Evolutionary conservation across 1,284 basidiomycete species (phyloP).

Genomic region (Melampsora americana): DNA sequence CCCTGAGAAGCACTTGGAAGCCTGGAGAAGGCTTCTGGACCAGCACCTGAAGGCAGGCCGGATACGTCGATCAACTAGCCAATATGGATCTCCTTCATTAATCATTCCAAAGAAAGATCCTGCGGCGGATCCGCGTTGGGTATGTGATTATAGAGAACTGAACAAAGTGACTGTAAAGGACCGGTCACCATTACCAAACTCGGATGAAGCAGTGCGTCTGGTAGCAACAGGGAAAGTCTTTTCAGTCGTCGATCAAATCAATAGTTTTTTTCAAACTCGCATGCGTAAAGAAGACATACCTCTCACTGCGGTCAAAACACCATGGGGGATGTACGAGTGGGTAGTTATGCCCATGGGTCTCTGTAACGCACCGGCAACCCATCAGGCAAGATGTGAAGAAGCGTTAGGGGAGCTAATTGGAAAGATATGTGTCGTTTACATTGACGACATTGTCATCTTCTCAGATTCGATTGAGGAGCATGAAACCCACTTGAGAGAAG

Average conservation of each 20-base stretch:
- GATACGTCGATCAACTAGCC: background rate
- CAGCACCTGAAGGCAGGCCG: too few species aligned
- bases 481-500: background rate
- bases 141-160: constrained; percentile 12
- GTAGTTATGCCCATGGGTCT: constrained; percentile 57
- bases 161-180: background rate
- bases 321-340: constrained; percentile 55
- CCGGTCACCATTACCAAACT: constrained; percentile 6
- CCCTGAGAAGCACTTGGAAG: too few species aligned
- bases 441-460: constrained; percentile 1
- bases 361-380: constrained; percentile 55
- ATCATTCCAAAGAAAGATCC: constrained; percentile 45
- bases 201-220: background rate
- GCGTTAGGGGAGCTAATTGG: constrained; percentile 15
- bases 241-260: too few species aligned
- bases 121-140: constrained; percentile 40
- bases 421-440: background rate
- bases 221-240: background rate
- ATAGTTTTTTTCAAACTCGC: constrained; percentile 10
- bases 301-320: constrained; percentile 2
- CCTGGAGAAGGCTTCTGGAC: too few species aligned
- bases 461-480: background rate
- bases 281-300: constrained; percentile 5
- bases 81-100: background rate
- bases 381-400: constrained; percentile 47